These are phyloP conservation scores for Digitaria exilis DNA, from an alignment of 202 grass and related monocot genomes.

Conservation along the genomic window DNA sequence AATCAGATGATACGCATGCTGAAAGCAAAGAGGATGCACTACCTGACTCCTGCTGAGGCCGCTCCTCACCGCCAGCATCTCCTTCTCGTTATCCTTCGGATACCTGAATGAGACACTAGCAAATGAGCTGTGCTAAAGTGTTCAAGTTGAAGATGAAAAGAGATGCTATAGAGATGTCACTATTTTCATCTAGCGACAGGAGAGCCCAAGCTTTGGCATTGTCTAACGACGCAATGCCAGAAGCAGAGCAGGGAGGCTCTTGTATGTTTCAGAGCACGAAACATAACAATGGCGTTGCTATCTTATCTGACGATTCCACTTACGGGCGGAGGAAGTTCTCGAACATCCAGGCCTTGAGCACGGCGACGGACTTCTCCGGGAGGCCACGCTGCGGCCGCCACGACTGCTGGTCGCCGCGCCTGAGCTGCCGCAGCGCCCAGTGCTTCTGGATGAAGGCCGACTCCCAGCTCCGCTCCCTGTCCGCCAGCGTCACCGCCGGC, in stretches of 20 bases:
- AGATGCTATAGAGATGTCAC: background rate
- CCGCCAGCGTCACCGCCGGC: slow-evolving; percentile 24
- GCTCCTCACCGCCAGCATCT: slow-evolving; percentile 80
- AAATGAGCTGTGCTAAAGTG: background rate
- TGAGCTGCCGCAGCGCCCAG: slow-evolving; percentile 75
- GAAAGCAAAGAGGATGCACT: slow-evolving; percentile 10
- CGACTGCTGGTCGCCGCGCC: slow-evolving; percentile 70
- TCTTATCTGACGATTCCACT: slow-evolving; percentile 19
- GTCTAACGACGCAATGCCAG: background rate
- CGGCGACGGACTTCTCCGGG: slow-evolving; percentile 89
- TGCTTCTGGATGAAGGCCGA: slow-evolving; percentile 91
- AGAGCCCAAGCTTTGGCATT: background rate
- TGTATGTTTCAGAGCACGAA: no score
- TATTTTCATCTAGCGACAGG: background rate
- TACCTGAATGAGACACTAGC: slow-evolving; percentile 57
- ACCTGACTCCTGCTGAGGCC: slow-evolving; percentile 87
- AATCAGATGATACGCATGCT: background rate
- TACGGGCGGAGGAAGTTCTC: slow-evolving; percentile 95
- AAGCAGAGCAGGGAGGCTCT: background rate
- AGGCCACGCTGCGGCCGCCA: slow-evolving; percentile 84
- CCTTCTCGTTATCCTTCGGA: slow-evolving; percentile 90
- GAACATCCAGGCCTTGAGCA: slow-evolving; percentile 94
- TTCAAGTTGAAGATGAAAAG: background rate
- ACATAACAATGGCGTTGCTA: background rate
- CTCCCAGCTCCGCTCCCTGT: slow-evolving; percentile 70